phyloP scores from a whole-genome alignment of 768 basidiomycete genomes.

The Calocera cornea region DNA sequence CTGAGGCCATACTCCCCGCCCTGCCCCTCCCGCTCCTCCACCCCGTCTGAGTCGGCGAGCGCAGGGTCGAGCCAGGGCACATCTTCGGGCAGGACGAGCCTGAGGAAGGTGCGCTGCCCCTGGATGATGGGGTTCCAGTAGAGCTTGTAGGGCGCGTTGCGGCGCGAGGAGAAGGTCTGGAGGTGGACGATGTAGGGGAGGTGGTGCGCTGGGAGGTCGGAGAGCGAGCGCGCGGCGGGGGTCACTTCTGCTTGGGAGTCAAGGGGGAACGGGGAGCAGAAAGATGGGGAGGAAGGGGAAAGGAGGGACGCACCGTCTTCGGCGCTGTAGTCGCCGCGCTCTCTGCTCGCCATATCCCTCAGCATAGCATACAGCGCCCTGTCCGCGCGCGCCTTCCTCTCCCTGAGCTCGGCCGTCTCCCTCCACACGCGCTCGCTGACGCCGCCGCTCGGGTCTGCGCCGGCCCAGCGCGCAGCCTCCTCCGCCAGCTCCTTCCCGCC shows the following conservation, averaged over 20 bases:
- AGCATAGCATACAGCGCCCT: neutral
- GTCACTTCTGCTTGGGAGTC: neutral
- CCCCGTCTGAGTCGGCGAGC: too few species aligned
- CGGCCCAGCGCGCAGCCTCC: too few species aligned
- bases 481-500: neutral
- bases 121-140: neutral
- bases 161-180: neutral
- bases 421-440: too few species aligned
- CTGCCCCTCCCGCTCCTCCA: neutral
- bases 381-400: neutral
- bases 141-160: neutral
- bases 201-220: neutral
- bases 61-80: neutral
- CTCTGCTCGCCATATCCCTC: neutral
- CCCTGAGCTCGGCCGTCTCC: neutral
- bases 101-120: neutral
- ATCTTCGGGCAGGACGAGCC: neutral
- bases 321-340: neutral
- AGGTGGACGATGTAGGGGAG: neutral
- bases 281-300: neutral
- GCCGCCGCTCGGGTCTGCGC: too few species aligned
- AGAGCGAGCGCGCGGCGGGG: neutral
- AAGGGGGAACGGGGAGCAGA: neutral
- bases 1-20: neutral
- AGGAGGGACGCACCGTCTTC: neutral